A percentile compares a stretch with the other conserved stretches of the same genome.
Conservation (phyloP, 768 basidiomycete genomes). For the Lactarius trivialis region DNA sequence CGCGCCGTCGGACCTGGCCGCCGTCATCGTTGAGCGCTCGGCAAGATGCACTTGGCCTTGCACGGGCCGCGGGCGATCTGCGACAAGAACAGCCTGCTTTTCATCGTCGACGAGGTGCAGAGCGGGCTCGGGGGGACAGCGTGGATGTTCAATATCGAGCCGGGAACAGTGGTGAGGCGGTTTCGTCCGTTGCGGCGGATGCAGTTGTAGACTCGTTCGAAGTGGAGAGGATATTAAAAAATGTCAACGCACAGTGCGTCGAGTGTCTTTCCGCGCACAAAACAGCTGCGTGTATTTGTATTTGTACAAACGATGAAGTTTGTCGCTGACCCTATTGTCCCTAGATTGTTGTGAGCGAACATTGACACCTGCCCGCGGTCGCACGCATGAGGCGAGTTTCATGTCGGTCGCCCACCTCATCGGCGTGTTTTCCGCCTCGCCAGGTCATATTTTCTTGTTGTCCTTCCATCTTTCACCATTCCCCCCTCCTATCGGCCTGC, state of each 20-base stretch:
- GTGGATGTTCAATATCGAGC: constrained; percentile 71
- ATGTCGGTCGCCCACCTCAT: too few relatives aligned
- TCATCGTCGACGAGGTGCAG: constrained; percentile 87
- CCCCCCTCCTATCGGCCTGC: too few relatives aligned
- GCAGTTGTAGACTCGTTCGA: constrained; percentile 70
- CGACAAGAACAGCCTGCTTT: constrained; percentile 76
- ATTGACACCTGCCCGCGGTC: too few relatives aligned
- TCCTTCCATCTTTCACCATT: too few relatives aligned
- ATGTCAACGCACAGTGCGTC: constrained; percentile 62
- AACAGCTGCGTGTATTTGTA: too few relatives aligned
- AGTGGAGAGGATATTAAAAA: constrained; percentile 76
- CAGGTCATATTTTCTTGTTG: too few relatives aligned
- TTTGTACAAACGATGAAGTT: too few relatives aligned
- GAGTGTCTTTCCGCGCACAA: not conserved
- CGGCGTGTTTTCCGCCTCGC: too few relatives aligned
- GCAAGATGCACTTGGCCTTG: constrained; percentile 78
- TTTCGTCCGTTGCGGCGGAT: constrained; percentile 87
- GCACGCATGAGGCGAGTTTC: too few relatives aligned
- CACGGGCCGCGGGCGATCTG: constrained; percentile 77
- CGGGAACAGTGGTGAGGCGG: constrained; percentile 79
- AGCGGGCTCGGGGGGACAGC: constrained; percentile 90
- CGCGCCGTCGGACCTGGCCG: constrained; percentile 82
- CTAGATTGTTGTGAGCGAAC: too few relatives aligned
- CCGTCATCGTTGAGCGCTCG: constrained; percentile 87
- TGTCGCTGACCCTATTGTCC: too few relatives aligned